Evolutionary conservation across 176 grass and related monocot genomes (phyloP), one percentile per base, ranked within the genome.

Genomic region (Oryza meyeriana): DNA sequence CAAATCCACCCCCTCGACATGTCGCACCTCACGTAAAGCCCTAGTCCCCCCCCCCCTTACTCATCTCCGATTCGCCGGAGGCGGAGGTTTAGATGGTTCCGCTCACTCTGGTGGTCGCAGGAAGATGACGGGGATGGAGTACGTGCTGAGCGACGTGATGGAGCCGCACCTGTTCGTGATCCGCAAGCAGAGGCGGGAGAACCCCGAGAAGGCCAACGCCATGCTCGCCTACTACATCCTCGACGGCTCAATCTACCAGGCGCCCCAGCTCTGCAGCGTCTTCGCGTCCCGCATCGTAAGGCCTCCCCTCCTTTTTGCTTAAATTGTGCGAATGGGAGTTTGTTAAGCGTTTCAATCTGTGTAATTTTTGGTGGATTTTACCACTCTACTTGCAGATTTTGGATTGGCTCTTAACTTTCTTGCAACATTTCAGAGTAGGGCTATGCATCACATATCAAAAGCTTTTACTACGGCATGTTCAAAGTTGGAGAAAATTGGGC

Each of bases 1-100:
- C 89, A 94, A 88, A 95, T 98, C 81, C 96, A 98, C 66, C 96
- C 96, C 61, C 96, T 98, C 72, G 96, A 98, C 80, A 84, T 91
- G 84, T 87, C 96, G 58, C 88, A 98, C 22, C 96, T 98, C 68
- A 90, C 93, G 95, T 98, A 79, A 31, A 40, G 26, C 73, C 59
- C 84, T 74, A 84, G 41, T 22, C 30, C 26, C 39, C 25, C 4
- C 4, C 16, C 30, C n/a, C 3, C 8, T 18, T 59, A 16, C 69
- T 39, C n/a, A 33, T 0, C 67, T 18, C 48, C 62, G 50, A 10
- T 79, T 67, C 18, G n/a, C 52, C 14, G 30, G 57, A 24, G 24
- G 22, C 31, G 27, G 61, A 32, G 57, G 31, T 86, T 69, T 0
- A 63, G 22, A 16, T 10, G 22, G 4, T 32, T 72, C 57, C 18